Base-by-base conservation (phyloP, 495 filamentous ascomycete genomes). In the Aspergillus steynii region DNA sequence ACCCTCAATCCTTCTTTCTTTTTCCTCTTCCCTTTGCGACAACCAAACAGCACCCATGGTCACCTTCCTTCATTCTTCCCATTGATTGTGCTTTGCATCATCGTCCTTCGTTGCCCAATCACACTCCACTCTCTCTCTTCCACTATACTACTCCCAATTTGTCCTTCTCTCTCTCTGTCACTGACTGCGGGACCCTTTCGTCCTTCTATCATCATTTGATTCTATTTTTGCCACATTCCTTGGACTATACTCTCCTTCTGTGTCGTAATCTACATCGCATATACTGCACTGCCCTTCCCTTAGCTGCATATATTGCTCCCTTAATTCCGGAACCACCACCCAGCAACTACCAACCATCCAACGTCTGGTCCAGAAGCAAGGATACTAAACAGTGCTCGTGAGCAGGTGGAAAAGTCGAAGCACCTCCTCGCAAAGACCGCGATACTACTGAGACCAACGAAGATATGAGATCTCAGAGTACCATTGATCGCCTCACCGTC, bases 401-500 rank as follows among this genome's bases (percentile, higher is more conserved):
- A 31, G 53, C 65, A 79, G 76, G 74, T 70, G 70, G 47, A 48
- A 67, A 68, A 54, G 32, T 68, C 59, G 68, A 69, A 56, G 45
- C 61, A 63, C 63, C 68, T 45, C 56, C 64, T 47, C 62, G 60
- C 47, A 73, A 65, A 54, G 57, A 71, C 51, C 57, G 68, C 52
- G 34, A 37, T 8, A 68, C 68, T 47, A 50, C 62, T 26, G 69
- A 71, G 57, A 68, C 71, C 37, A 34, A 61, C 54, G 74, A 73
- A 68, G 73, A 79, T 5, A 79, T 80, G 76, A 73, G 75, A 74
- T 52, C 71, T 32, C 75, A 78, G 63, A 67, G 68, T 52, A 75
- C 72, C 48, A 72, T 77, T 25, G 77, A 78, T 65, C 72, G 73
- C 57, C 65, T 80, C 29, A 77, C 77, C 46, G 71, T 80, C 50